phyloP scores from a whole-genome alignment of 148 eudicot genomes.

The Talinum fruticosum region DNA sequence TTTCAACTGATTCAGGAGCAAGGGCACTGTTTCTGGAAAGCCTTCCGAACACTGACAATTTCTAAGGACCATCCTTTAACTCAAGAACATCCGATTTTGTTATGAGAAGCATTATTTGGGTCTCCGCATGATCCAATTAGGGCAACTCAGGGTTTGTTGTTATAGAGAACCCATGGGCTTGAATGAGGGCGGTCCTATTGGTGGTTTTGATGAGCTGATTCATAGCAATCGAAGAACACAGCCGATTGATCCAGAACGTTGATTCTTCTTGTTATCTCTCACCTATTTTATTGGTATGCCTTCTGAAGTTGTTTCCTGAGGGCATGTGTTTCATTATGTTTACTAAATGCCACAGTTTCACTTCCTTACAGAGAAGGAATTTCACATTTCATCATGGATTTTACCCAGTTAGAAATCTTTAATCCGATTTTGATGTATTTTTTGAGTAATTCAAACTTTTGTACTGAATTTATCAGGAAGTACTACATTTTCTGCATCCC shows the following conservation, averaged over 20 bases:
- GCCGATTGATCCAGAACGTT: not conserved
- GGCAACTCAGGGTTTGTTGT: not conserved
- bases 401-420: not conserved
- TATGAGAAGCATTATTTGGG: not conserved
- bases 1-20: slow-evolving; percentile 57
- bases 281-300: not conserved
- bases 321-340: not conserved
- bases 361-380: not conserved
- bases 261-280: not conserved
- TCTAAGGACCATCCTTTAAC: slow-evolving; percentile 17
- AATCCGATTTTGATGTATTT: not conserved
- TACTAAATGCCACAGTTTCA: not conserved
- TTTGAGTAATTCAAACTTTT: not conserved
- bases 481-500: not conserved
- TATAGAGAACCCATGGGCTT: not conserved
- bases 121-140: not conserved
- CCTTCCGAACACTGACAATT: slow-evolving; percentile 37
- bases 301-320: not conserved
- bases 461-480: not conserved
- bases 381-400: not conserved
- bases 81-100: not conserved
- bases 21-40: slow-evolving; percentile 68
- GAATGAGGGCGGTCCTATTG: not conserved
- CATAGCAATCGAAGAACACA: not conserved
- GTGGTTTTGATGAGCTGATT: not conserved